A percentile compares a stretch with the other conserved stretches of the same genome.
These are phyloP conservation scores for Ogataea sp. DNA, from an alignment of 805 yeast species.

Conservation along the genomic window DNA sequence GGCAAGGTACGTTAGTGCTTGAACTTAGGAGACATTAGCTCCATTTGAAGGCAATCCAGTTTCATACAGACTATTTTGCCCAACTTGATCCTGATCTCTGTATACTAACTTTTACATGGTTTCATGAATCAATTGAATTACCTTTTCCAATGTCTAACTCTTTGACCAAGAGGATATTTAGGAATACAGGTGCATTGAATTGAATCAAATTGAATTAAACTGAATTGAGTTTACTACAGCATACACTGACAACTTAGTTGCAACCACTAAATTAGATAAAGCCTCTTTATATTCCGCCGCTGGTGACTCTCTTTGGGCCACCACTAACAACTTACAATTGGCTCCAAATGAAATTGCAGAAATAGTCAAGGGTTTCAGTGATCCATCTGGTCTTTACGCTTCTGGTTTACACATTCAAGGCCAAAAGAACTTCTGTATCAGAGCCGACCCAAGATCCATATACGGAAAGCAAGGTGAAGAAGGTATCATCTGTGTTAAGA, in stretches of 20 bases:
- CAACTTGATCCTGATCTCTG: too few relatives aligned
- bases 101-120: too few relatives aligned
- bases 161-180: too few relatives aligned
- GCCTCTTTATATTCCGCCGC: constrained; percentile 93
- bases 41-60: too few relatives aligned
- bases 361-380: constrained; percentile 72
- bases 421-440: constrained; percentile 78
- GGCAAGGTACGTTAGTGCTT: constrained; percentile 24
- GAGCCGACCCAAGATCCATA: constrained; percentile 87
- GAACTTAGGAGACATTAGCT: too few relatives aligned
- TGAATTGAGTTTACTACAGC: constrained; percentile 38
- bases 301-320: constrained; percentile 94
- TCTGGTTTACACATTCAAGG: constrained; percentile 81
- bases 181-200: neutral
- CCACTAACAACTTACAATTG: constrained; percentile 58
- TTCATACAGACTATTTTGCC: too few relatives aligned
- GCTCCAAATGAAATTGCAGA: constrained; percentile 63
- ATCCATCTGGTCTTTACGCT: constrained; percentile 73
- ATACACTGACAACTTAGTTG: constrained; percentile 87
- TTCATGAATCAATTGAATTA: too few relatives aligned
- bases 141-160: too few relatives aligned
- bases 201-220: neutral
- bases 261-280: constrained; percentile 81
- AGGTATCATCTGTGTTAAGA: constrained; percentile 87
- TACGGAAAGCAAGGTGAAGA: constrained; percentile 88